These are phyloP conservation scores for Pholiota microspora DNA, from an alignment of 768 basidiomycete species.

Conservation along the genomic window DNA sequence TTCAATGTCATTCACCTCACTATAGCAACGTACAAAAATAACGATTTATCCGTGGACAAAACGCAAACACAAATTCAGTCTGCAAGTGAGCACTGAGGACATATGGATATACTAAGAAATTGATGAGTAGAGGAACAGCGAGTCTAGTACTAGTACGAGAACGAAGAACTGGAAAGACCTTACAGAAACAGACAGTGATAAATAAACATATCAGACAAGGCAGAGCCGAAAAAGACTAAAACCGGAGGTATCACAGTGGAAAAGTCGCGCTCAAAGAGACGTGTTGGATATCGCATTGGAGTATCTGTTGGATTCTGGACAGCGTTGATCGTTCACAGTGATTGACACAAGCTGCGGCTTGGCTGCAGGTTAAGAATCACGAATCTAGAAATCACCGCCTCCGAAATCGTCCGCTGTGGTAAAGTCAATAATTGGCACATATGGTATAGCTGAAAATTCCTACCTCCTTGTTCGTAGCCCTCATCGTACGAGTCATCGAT, in stretches of 20 bases:
- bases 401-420: not conserved
- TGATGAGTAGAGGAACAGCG: not conserved
- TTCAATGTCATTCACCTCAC: not conserved
- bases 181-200: no score
- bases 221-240: no score
- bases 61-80: not conserved
- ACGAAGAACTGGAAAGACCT: no score
- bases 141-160: not conserved
- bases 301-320: no score
- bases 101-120: not conserved
- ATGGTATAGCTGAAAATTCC: not conserved
- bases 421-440: not conserved
- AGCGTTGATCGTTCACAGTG: no score
- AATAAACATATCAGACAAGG: no score
- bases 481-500: constrained; percentile 36
- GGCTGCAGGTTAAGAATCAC: no score
- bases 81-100: not conserved
- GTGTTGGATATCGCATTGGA: not conserved
- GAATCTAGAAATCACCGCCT: not conserved
- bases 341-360: no score
- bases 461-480: constrained; percentile 19
- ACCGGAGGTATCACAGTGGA: not conserved
- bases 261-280: not conserved
- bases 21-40: not conserved
- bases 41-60: not conserved